phyloP scores from a whole-genome alignment of 2,329 filamentous ascomycete species.

The Sporothrix luriei region DNA sequence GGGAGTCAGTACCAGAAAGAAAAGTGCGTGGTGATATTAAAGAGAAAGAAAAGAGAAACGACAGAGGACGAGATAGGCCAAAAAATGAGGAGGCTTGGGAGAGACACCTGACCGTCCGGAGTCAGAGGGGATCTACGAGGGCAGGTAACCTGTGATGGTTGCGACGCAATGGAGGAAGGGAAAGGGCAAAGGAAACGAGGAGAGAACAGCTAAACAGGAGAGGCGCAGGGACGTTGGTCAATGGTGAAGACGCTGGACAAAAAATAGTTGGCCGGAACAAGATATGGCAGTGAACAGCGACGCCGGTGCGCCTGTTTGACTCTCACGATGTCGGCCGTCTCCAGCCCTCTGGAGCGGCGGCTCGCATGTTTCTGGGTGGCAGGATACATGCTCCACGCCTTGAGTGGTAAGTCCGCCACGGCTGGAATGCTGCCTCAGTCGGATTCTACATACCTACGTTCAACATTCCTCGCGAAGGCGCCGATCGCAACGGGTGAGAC shows the following conservation, averaged over 20 bases:
- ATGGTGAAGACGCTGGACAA: neutral
- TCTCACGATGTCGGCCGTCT: neutral
- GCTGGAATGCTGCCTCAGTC: neutral
- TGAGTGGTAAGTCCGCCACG: neutral
- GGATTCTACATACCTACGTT: neutral
- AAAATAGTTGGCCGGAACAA: slow-evolving; percentile 26
- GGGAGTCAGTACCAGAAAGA: neutral
- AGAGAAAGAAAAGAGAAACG: slow-evolving; percentile 5
- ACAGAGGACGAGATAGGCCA: neutral
- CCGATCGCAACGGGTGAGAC: slow-evolving; percentile 8
- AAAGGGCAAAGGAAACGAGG: neutral
- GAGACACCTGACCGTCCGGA: neutral
- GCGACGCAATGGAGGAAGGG: neutral
- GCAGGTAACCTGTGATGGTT: neutral
- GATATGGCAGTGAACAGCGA: neutral
- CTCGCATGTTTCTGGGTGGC: slow-evolving; percentile 29
- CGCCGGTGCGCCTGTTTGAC: neutral
- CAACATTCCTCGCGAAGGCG: neutral
- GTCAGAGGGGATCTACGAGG: slow-evolving; percentile 11
- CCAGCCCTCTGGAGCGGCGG: neutral
- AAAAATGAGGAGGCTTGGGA: slow-evolving; percentile 22
- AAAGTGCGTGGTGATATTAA: neutral
- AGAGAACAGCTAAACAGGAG: neutral
- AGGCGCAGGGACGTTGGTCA: neutral
- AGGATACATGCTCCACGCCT: slow-evolving; percentile 24